These are phyloP conservation scores for Rhodotorula graminis DNA, from an alignment of 768 basidiomycete genomes.

Conservation along the genomic window DNA sequence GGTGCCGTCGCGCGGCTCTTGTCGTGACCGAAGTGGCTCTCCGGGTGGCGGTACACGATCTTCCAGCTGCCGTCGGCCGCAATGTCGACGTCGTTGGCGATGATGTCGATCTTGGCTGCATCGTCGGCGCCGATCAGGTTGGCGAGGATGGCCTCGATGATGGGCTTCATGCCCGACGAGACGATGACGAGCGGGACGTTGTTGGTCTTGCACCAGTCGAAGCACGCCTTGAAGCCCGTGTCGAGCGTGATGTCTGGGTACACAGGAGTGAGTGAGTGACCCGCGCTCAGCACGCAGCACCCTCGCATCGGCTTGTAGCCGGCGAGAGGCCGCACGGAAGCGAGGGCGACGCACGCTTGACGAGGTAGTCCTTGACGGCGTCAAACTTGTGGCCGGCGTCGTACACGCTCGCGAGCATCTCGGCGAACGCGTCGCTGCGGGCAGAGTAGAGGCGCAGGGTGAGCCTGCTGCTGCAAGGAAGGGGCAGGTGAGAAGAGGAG, in stretches of 20 bases:
- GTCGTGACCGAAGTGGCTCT: slow-evolving; percentile 74
- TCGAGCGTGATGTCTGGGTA: slow-evolving; percentile 73
- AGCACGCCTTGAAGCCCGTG: slow-evolving; percentile 81
- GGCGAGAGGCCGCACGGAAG: neutral
- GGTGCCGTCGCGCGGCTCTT: slow-evolving; percentile 92
- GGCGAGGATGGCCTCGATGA: slow-evolving; percentile 84
- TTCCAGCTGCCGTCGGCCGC: slow-evolving; percentile 59
- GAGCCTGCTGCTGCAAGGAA: too few relatives aligned
- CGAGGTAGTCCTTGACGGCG: slow-evolving; percentile 19
- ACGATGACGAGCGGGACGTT: slow-evolving; percentile 59
- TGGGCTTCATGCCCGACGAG: slow-evolving; percentile 51
- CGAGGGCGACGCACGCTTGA: slow-evolving; percentile 2
- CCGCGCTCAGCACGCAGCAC: slow-evolving; percentile 55
- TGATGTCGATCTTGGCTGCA: slow-evolving; percentile 73
- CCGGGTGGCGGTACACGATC: slow-evolving; percentile 53
- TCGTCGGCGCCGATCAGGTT: slow-evolving; percentile 69
- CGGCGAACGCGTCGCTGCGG: slow-evolving; percentile 73
- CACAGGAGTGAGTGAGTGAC: slow-evolving; percentile 47
- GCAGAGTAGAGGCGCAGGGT: neutral
- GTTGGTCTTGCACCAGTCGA: slow-evolving; percentile 70
- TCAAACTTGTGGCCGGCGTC: slow-evolving; percentile 19
- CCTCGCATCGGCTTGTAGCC: slow-evolving; percentile 9
- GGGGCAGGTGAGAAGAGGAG: too few relatives aligned
- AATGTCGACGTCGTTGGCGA: slow-evolving; percentile 80
- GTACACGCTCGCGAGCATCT: slow-evolving; percentile 73